Evolutionary conservation across 1,284 basidiomycete species (phyloP), one percentile per base, ranked within the genome.

Genomic region (Cystobasidiaceae sp.): DNA sequence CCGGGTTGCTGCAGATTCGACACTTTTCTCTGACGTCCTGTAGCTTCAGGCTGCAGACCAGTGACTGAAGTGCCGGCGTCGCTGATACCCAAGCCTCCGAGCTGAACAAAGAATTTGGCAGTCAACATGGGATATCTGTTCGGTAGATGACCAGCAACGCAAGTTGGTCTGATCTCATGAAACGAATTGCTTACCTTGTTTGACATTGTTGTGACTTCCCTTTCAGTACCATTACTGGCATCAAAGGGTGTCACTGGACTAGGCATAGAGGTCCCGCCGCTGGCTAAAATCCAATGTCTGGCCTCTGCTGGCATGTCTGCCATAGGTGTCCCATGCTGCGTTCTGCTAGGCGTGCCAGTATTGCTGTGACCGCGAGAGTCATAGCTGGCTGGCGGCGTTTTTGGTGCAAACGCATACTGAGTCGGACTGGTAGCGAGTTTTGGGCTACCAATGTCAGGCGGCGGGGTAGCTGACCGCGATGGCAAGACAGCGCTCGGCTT

Each of bases 291-390:
- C 30, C 51, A 64, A 23, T 49, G n/a, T 8, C 61, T 27, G n/a
- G 52, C 61, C 43, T 55, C 61, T 15, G 55, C 61, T 13, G 61
- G 61, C 37, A 64, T 44, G 11, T 64, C 61, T 30, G 56, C 28
- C 41, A 64, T 49, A 11, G 61, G 61, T 17, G 61, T 64, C 11
- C 46, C 46, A n/a, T 59, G 39, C 23, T 21, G 13, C 21, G 45
- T 15, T 17, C 15, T 48, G 15, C 21, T 11, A 13, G 44, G 27
- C 37, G n/a, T 28, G 27, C 17, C 28, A 46, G 9, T 45, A 21
- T 45, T 11, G 5, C 25, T 33, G 5, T 6, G 17, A 23, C 43
- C 30, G 30, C 21, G 30, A 5, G 44, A 33, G 32, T 59, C 45
- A 32, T 37, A 46, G 27, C 30, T 6, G 8, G 28, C 56, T 7